These are phyloP conservation scores for Sporobolomyces phaffii DNA, from an alignment of 768 basidiomycete genomes.

Conservation along the genomic window DNA sequence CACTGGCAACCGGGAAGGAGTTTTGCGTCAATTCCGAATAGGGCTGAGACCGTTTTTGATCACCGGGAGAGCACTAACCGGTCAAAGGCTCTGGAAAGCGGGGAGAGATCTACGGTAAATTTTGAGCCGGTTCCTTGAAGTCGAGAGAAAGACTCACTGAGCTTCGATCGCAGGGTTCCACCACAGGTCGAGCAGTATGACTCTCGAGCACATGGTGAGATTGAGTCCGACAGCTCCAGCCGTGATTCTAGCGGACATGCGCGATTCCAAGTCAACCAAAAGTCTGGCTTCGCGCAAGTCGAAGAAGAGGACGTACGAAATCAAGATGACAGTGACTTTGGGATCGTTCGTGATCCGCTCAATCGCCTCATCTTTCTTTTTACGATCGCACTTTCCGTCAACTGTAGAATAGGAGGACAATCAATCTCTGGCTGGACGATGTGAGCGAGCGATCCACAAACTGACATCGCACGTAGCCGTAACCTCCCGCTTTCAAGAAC, in stretches of 20 bases:
- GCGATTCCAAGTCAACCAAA: conserved; percentile 5
- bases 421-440: background rate
- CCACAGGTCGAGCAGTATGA: conserved; percentile 52
- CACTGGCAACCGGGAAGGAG: background rate
- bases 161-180: conserved; percentile 45
- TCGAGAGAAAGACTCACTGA: conserved; percentile 2
- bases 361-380: conserved; percentile 68
- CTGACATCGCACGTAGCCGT: conserved; percentile 81
- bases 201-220: conserved; percentile 84
- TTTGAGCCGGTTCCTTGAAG: no score
- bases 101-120: conserved; percentile 84
- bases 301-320: conserved; percentile 45
- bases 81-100: conserved; percentile 51
- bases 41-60: no score
- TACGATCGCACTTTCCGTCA: conserved; percentile 76
- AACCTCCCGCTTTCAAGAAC: conserved; percentile 63
- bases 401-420: conserved; percentile 53
- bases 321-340: conserved; percentile 68
- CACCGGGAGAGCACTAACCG: background rate
- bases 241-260: background rate
- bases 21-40: no score
- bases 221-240: conserved; percentile 61
- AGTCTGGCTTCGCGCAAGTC: conserved; percentile 58
- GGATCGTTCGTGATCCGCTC: conserved; percentile 62
- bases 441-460: conserved; percentile 30